These are phyloP conservation scores for Eutypa lata DNA, from an alignment of 2,329 filamentous ascomycete genomes.

Conservation along the genomic window DNA sequence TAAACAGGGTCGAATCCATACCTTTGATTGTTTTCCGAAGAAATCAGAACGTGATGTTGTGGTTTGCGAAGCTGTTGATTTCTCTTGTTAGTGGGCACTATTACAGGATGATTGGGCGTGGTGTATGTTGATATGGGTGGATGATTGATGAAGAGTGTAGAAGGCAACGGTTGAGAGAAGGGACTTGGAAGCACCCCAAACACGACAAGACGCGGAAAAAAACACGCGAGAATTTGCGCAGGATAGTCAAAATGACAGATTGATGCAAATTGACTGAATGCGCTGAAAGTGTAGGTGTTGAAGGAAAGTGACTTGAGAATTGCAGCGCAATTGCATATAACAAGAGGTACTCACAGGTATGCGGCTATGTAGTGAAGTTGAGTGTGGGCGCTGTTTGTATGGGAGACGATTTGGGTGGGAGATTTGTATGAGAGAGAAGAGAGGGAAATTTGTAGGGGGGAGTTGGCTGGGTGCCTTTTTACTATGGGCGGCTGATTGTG, in stretches of 20 bases:
- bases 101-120: not conserved
- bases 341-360: slow-evolving; percentile 52
- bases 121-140: not conserved
- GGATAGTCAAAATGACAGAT: not conserved
- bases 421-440: slow-evolving; percentile 61
- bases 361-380: slow-evolving; percentile 40
- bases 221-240: not conserved
- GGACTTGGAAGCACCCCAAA: not conserved
- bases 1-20: slow-evolving; percentile 30
- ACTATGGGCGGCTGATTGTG: slow-evolving; percentile 63
- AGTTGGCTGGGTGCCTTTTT: slow-evolving; percentile 57
- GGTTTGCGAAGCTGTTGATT: slow-evolving; percentile 30
- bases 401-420: slow-evolving; percentile 51
- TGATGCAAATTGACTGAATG: not conserved
- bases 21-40: slow-evolving; percentile 25
- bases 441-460: slow-evolving; percentile 56
- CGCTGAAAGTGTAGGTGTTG: not conserved
- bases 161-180: too few species aligned
- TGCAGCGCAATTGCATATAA: slow-evolving; percentile 35
- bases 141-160: not conserved
- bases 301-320: slow-evolving; percentile 37
- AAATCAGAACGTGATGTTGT: slow-evolving; percentile 20
- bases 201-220: slow-evolving; percentile 1
- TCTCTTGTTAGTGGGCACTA: not conserved
- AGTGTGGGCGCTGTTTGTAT: slow-evolving; percentile 44